A percentile compares a stretch with the other conserved stretches of the same genome.
Conservation (phyloP, 78 protist genomes). For the Dictyostelium firmibasis region DNA sequence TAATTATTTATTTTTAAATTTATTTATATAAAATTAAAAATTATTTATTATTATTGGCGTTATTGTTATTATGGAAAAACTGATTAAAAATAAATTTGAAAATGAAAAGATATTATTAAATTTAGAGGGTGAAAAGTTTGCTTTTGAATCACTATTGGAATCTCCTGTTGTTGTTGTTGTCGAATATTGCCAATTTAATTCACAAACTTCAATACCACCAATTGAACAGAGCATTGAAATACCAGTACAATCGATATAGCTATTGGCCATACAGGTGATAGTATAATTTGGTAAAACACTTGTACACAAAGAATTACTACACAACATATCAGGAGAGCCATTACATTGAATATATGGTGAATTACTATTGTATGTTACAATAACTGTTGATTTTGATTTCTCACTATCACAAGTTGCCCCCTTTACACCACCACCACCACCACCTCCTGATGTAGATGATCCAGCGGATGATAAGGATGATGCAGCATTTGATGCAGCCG, state of each 20-base stretch:
- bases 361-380: not conserved
- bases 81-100: not conserved
- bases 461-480: not conserved
- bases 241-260: not conserved
- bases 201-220: not conserved
- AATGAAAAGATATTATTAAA: not conserved
- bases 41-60: not conserved
- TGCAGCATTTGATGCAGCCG: not conserved
- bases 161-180: not conserved
- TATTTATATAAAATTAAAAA: no score
- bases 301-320: not conserved
- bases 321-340: not conserved
- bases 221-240: not conserved
- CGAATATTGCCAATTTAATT: not conserved
- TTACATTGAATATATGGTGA: not conserved
- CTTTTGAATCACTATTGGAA: not conserved
- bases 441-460: not conserved
- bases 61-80: not conserved
- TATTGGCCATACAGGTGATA: not conserved
- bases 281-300: not conserved
- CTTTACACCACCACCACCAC: not conserved
- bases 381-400: not conserved
- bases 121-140: not conserved
- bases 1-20: no score
- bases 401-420: not conserved